These are phyloP conservation scores for Boletus insuetus DNA, from an alignment of 768 basidiomycete genomes.

Conservation along the genomic window DNA sequence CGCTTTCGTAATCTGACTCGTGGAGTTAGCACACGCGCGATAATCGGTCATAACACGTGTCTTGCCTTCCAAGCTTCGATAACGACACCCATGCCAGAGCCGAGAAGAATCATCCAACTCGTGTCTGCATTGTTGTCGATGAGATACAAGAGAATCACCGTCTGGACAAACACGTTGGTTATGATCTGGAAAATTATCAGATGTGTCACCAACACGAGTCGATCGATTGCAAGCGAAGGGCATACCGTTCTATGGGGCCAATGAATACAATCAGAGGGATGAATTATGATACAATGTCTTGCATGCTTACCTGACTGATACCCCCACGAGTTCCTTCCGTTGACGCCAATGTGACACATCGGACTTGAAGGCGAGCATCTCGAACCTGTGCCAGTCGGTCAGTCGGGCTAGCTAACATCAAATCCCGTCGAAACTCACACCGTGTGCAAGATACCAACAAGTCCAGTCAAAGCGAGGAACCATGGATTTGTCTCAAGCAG, in stretches of 20 bases:
- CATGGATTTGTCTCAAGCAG: constrained; percentile 85
- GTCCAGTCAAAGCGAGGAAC: constrained; percentile 78
- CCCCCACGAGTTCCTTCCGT: constrained; percentile 92
- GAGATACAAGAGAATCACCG: constrained; percentile 87
- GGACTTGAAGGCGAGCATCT: constrained; percentile 93
- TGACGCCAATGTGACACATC: constrained; percentile 96
- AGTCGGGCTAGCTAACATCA: constrained; percentile 5
- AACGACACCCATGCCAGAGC: constrained; percentile 75
- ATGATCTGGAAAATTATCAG: constrained; percentile 50
- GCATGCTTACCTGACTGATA: constrained; percentile 75
- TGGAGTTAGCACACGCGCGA: constrained; percentile 15
- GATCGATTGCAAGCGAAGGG: constrained; percentile 13
- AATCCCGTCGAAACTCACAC: constrained; percentile 50
- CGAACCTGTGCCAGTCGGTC: constrained; percentile 56
- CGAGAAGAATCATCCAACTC: constrained; percentile 95
- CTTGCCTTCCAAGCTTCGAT: constrained; percentile 94
- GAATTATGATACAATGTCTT: constrained; percentile 2
- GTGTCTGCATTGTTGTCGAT: constrained; percentile 95
- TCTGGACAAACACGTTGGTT: constrained; percentile 92
- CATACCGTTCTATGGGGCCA: constrained; percentile 50
- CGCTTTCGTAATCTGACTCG: constrained; percentile 74
- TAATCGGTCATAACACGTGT: constrained; percentile 9
- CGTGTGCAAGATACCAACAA: constrained; percentile 86
- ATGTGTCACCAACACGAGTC: constrained; percentile 12
- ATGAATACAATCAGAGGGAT: constrained; percentile 17